Evolutionary conservation across 768 basidiomycete species (phyloP), one percentile per base, ranked within the genome.

Genomic region (Tricholoma sp.): DNA sequence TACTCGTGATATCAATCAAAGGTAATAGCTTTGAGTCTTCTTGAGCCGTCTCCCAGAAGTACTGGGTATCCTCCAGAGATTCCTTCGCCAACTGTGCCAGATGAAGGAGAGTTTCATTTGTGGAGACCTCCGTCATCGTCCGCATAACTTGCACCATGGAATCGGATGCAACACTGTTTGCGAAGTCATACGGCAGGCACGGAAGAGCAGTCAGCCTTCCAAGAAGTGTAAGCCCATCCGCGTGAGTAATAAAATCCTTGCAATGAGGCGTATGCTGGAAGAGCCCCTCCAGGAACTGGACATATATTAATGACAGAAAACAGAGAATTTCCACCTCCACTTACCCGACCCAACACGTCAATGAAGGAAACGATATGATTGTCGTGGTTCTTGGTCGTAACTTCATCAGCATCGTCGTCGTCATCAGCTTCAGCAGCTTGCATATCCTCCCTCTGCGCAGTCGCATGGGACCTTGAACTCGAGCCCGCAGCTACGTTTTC

Each of bases 221-320:
- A 54, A 98, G 74, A 61, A 80, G 76, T 60, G 85, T 75, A 39
- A 98, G 78, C 49, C 91, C 84, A 63, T 94, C 82, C 4, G 86
- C 78, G 58, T 80, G 77, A 48, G 80, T 74, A 57, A 97, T 83
- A 68, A 98, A 98, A 62, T 98, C 96, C 61, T 85, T 85, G 76
- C 91, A 91, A 69, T 98, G 91, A 20, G 85, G 83, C 1, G 85
- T 79, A 66, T 96, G 94, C 64, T 95, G 94, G 75, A 98, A 95
- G 41, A 98, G 79, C 6, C 97, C 95, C 69, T 95, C 93, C 53
- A 95, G 79, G 70, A 97, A 95, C 92, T 95, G 51, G 37, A n/a
- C 57, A n/a, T n/a, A n/a, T n/a, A n/a, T n/a, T n/a, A 44, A n/a
- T 47, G 29, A 51, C 12, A 33, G n/a, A n/a, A 44, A 18, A 56